Conservation (phyloP, 352 stramenopile genomes). For the Globisporangium spinosum region DNA sequence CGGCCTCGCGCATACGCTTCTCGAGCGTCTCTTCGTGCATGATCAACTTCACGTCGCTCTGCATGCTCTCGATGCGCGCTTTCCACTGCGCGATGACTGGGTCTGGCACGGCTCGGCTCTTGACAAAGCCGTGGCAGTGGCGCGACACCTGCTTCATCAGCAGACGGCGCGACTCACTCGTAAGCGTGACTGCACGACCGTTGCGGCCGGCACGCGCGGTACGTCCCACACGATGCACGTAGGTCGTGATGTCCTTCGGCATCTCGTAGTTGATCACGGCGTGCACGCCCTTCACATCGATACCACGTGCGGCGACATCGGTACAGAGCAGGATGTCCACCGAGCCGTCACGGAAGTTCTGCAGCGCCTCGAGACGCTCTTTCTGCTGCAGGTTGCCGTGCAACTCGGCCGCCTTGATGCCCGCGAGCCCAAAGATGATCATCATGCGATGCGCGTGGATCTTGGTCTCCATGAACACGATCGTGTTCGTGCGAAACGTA, state of each 20-base stretch:
- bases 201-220: conserved; percentile 96
- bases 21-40: conserved; percentile 89
- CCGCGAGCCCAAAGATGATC: conserved; percentile 94
- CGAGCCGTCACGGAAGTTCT: conserved; percentile 93
- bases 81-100: conserved; percentile 87
- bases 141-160: conserved; percentile 94
- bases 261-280: conserved; percentile 99
- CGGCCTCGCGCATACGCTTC: conserved; percentile 85
- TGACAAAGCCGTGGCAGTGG: conserved; percentile 88
- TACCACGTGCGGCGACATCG: conserved; percentile 97
- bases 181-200: conserved; percentile 86
- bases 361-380: conserved; percentile 94
- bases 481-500: conserved; percentile 94
- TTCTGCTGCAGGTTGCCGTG: conserved; percentile 98
- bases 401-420: conserved; percentile 96
- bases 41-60: conserved; percentile 67
- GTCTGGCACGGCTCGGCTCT: conserved; percentile 87
- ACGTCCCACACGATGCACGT: conserved; percentile 98
- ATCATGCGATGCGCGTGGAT: conserved; percentile 94
- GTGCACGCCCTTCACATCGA: conserved; percentile 97
- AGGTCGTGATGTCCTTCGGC: conserved; percentile 96
- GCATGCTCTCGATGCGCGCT: conserved; percentile 80
- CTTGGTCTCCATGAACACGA: conserved; percentile 99
- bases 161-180: conserved; percentile 85
- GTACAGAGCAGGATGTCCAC: conserved; percentile 97